Percentiles rank a stretch among this genome's conserved stretches.
These are phyloP conservation scores for Barnettozyma pratensis DNA, from an alignment of 805 yeast species.

Conservation along the genomic window DNA sequence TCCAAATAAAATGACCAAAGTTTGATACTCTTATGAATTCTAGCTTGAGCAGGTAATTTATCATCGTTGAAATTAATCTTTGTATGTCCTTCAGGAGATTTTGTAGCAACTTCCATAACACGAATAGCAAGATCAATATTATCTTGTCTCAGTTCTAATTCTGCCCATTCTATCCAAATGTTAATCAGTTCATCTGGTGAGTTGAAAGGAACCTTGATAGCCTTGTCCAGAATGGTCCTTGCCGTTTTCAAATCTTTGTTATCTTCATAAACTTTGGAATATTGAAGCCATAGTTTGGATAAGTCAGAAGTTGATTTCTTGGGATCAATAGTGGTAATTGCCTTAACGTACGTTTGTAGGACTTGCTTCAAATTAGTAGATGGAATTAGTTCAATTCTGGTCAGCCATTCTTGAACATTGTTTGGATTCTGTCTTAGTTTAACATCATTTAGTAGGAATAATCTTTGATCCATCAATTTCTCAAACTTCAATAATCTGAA, in stretches of 20 bases:
- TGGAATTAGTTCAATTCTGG: slow-evolving; percentile 46
- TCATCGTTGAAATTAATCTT: slow-evolving; percentile 35
- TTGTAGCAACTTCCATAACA: slow-evolving; percentile 38
- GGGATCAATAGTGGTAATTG: slow-evolving; percentile 64
- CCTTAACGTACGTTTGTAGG: slow-evolving; percentile 55
- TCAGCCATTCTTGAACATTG: slow-evolving; percentile 64
- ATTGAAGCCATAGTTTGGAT: slow-evolving; percentile 62
- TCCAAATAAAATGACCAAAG: slow-evolving; percentile 77
- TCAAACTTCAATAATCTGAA: slow-evolving; percentile 46
- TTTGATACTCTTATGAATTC: slow-evolving; percentile 54
- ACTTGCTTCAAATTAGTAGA: slow-evolving; percentile 35
- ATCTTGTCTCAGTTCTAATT: slow-evolving; percentile 48
- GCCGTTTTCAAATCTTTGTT: slow-evolving; percentile 55
- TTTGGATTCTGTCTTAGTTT: slow-evolving; percentile 56
- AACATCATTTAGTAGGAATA: slow-evolving; percentile 60
- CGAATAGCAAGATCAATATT: slow-evolving; percentile 40
- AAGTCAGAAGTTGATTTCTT: slow-evolving; percentile 41
- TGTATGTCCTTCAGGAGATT: slow-evolving; percentile 32
- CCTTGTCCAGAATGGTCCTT: slow-evolving; percentile 54
- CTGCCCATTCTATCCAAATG: slow-evolving; percentile 74
- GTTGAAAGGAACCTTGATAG: slow-evolving; percentile 65
- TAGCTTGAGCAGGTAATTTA: slow-evolving; percentile 45
- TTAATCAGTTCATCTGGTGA: slow-evolving; percentile 59
- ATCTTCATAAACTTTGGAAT: slow-evolving; percentile 59
- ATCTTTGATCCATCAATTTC: slow-evolving; percentile 49